Percentiles rank a stretch among this genome's conserved stretches.
Evolutionary conservation across 208 protist genomes (phyloP).

Genomic region (Wallacemonas collosoma): DNA sequence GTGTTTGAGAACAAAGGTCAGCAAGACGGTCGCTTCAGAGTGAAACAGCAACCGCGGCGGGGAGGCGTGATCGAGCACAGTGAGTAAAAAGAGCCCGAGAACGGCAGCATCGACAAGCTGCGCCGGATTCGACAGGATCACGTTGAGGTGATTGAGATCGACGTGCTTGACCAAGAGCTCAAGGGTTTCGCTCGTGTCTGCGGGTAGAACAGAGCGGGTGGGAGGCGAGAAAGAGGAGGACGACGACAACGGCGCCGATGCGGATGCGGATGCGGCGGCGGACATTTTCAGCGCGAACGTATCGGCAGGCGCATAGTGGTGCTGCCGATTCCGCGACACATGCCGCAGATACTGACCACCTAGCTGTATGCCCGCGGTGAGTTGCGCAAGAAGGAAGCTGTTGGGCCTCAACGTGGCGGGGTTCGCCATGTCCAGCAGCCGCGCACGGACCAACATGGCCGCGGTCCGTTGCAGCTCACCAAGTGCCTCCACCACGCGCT

Average conservation of each 20-base stretch:
- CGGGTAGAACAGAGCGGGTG: not conserved
- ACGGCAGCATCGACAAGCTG: slow-evolving; percentile 45
- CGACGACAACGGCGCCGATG: no score
- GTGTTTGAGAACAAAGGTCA: slow-evolving; percentile 42
- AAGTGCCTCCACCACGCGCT: slow-evolving; percentile 18
- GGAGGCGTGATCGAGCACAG: slow-evolving; percentile 6
- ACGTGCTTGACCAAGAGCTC: slow-evolving; percentile 36
- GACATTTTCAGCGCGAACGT: not conserved
- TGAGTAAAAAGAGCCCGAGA: slow-evolving; percentile 31
- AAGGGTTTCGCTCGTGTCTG: slow-evolving; percentile 18
- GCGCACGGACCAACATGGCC: slow-evolving; percentile 18
- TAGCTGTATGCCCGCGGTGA: slow-evolving; percentile 40
- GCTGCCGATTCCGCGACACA: not conserved
- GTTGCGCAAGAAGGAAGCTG: slow-evolving; percentile 62
- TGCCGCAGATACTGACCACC: slow-evolving; percentile 21
- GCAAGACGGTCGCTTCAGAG: slow-evolving; percentile 16
- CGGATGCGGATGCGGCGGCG: not conserved
- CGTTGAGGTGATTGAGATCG: slow-evolving; percentile 37
- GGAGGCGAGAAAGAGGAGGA: not conserved
- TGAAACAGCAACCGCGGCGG: slow-evolving; percentile 14
- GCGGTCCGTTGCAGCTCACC: slow-evolving; percentile 13
- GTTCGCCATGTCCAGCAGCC: slow-evolving; percentile 44
- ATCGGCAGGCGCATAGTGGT: not conserved
- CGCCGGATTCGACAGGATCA: slow-evolving; percentile 38
- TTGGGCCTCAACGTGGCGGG: slow-evolving; percentile 39